A percentile compares a stretch with the other conserved stretches of the same genome.
These are phyloP conservation scores for Phytopythium sindhum DNA, from an alignment of 352 stramenopile species.

Conservation along the genomic window DNA sequence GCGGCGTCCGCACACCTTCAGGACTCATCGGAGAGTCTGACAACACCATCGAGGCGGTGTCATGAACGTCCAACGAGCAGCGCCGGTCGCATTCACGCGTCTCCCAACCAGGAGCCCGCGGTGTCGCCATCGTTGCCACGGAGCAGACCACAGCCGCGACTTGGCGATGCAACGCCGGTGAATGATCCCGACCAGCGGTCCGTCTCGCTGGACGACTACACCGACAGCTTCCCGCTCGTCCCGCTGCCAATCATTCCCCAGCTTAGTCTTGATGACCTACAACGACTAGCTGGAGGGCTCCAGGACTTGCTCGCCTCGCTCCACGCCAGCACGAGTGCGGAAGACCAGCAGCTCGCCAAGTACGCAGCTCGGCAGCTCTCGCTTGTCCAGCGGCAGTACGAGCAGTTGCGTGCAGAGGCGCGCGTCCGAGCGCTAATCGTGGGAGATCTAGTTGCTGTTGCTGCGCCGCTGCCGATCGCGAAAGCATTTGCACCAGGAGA, in stretches of 20 bases:
- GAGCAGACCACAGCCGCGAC: background rate
- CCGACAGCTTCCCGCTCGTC: constrained; percentile 68
- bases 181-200: background rate
- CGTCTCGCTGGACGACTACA: constrained; percentile 30
- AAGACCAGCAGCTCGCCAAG: constrained; percentile 51
- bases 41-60: background rate
- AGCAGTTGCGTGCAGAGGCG: constrained; percentile 46
- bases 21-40: background rate
- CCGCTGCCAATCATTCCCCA: constrained; percentile 51
- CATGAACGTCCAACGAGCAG: background rate
- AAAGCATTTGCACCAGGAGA: background rate
- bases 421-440: constrained; percentile 47
- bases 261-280: constrained; percentile 37
- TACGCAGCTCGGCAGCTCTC: constrained; percentile 56
- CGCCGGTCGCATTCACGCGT: background rate
- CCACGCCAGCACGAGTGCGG: constrained; percentile 15
- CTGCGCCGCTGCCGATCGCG: background rate
- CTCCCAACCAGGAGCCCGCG: background rate
- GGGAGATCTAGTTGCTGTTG: background rate
- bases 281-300: constrained; percentile 37
- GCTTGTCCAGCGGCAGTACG: constrained; percentile 47
- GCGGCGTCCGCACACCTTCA: constrained; percentile 1
- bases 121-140: background rate
- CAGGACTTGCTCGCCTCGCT: constrained; percentile 37
- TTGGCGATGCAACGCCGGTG: background rate